Base-by-base conservation (phyloP, 257 asterid genomes). In the Cruciata laevipes region DNA sequence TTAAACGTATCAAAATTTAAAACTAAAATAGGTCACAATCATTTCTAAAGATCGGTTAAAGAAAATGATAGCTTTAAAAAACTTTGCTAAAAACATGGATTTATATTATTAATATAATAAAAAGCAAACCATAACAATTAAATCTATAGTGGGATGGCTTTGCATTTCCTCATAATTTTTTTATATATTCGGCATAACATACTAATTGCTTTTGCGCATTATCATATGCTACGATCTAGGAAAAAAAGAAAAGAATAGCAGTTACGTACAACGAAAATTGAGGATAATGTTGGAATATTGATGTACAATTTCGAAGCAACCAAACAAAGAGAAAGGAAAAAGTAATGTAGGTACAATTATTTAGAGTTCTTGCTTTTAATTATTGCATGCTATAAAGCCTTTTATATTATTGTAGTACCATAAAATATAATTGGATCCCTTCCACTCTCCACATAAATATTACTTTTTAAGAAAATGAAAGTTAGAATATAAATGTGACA, bases 281-380 rank as follows among this genome's bases (percentile, higher is more conserved):
- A 58, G 76, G 65, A 73, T 66, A 61, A 73, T 67, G 77, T 67
- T 67, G 77, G 69, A 73, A 66, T 73, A 71, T 67, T 9, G 17
- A 42, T 21, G 42, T 23, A 13, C 67, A 65, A 30, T 42, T 42
- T 17, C 55, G 13, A 72, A 56, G 59, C 30, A 56, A 56, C 44
- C 30, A 35, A 24, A 63, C 58, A 27, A 33, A 60, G 61, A 7
- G 18, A 6, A 6, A 55, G 30, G 68, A 13, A n/a, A 18, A 25
- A 12, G 52, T 0, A 4, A 33, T 6, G 61, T 13, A 30, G 6
- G 25, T 16, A 31, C 51, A 63, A n/a, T 6, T 27, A 42, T 3
- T 52, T 20, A 49, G 51, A 9, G 7, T 27, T 25, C 55, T 30
- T 40, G 21, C 42, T 55, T 44, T 53, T 33, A 37, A 37, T 42